Evolutionary conservation across 2,329 filamentous ascomycete species (phyloP), one percentile per base, ranked within the genome.

Genomic region (Corynespora cassiicola): DNA sequence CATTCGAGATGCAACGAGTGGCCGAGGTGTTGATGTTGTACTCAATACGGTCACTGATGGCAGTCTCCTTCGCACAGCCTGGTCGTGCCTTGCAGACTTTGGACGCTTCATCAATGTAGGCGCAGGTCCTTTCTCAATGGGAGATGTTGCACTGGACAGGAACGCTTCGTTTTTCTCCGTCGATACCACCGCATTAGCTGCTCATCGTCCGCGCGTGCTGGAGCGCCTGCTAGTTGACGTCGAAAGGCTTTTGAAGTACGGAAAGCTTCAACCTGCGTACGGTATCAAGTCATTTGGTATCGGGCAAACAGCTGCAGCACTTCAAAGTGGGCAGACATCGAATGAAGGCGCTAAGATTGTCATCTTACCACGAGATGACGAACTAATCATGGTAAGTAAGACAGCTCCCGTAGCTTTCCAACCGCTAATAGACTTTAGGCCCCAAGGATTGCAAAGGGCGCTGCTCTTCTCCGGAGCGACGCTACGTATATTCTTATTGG

Each of bases 41-140:
- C 16, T 56, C 3, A n/a, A n/a, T n/a, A n/a, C n/a, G n/a, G n/a
- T 21, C 37, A 36, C 50, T n/a, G 44, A 53, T 7, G 61, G 54
- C 4, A 47, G 58, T 12, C 21, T 41, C 5, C 40, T 62, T 10
- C 39, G 45, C 11, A 64, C 67, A 1, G 72, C 68, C 0, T 78
- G 71, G 73, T 44, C 63, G 7, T 75, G 71, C 26, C 57, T 78
- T 3, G 73, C 74, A 1, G 19, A 40, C 14, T 48, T 39, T 21
- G 51, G 51, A 5, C 16, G 37, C 7, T 30, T 48, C 20, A 23
- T 49, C 15, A 24, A 42, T 16, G 26, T 42, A 15, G 48, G 35
- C 6, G 32, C 37, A 11, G 21, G 33, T 11, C 16, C 12, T 34
- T 23, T 28, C 39, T 12, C 16, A 17, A 10, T 24, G 35, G 36